Base-by-base conservation (phyloP, 1,284 basidiomycete genomes). In the Sporisorium scitamineum region DNA sequence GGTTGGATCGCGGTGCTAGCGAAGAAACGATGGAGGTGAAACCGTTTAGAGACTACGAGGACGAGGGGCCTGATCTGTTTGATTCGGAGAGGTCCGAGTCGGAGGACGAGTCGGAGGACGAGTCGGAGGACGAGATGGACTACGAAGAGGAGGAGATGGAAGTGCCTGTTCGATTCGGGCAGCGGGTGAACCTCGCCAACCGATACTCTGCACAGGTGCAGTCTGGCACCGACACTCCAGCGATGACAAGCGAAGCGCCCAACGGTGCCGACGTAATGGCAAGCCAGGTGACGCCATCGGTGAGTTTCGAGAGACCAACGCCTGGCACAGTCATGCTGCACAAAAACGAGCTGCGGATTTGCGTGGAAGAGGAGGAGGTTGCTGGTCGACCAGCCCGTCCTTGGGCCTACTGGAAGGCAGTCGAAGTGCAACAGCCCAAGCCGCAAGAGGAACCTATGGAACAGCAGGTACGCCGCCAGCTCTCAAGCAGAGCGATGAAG, bases 1-100 rank as follows among this genome's bases (percentile, higher is more conserved):
- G 48, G 8, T 39, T 54, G 26, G 44, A 39, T 4, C 51, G 45
- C 10, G 45, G 44, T 11, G 45, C 39, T 7, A 51, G 13, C 29
- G 44, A 60, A 24, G 61, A 57, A 4, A 24, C 41, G 18, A 42
- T 31, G 2, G 37, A 10, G 0, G 54, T 29, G 11, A 53, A 45
- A 29, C 61, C 54, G 22, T 75, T 75, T 57, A 51, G 72, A 14
- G 72, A 75, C 29, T 75, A 75, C 44, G 72, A 75, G 16, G 72
- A 75, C 39, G 72, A 75, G 16, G 72, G 61, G 1, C 63, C 72
- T 24, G 67, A 70, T 34, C 54, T 70, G 24, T 70, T 70, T 27
- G 67, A 70, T n/a, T 72, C 70, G 44, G 65, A 68, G 18, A 2
- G 41, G 24, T 62, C 62, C 3, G 66, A 60, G 10, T 53, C 59